A percentile compares a stretch with the other conserved stretches of the same genome.
Conservation (phyloP, 2,329 filamentous ascomycete genomes). For the Fusarium miscanthi region DNA sequence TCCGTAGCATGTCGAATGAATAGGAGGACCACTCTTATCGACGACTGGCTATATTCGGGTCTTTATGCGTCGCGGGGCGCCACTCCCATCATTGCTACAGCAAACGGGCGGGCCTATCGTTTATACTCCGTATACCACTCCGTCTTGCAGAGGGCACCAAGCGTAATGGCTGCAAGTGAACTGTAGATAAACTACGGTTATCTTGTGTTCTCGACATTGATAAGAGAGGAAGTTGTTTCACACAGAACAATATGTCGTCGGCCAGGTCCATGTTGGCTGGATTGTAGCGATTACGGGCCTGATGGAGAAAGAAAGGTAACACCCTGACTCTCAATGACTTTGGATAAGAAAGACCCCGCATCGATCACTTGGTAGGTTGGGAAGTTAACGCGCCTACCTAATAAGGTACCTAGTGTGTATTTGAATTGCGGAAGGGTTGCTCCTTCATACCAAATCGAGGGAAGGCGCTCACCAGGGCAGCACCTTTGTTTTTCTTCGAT, state of each 20-base stretch:
- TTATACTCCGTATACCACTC: conserved; percentile 9
- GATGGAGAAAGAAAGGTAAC: background rate
- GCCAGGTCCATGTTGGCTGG: background rate
- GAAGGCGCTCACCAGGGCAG: background rate
- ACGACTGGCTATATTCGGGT: conserved; percentile 38
- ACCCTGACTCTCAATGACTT: background rate
- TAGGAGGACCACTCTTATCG: conserved; percentile 29
- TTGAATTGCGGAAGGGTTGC: conserved; percentile 14
- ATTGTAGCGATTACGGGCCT: background rate
- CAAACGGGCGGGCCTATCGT: conserved; percentile 41
- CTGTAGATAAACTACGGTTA: background rate
- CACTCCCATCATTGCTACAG: conserved; percentile 47
- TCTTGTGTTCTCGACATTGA: background rate
- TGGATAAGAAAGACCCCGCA: background rate
- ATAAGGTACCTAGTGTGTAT: background rate
- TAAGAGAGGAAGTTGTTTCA: background rate
- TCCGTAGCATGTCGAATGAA: conserved; percentile 32
- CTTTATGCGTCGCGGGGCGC: conserved; percentile 41
- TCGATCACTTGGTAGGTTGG: background rate
- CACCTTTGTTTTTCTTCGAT: background rate
- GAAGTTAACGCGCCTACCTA: background rate
- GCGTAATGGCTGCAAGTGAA: conserved; percentile 4
- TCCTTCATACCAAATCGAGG: conserved; percentile 5
- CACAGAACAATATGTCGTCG: background rate
- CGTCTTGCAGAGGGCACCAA: conserved; percentile 26